Base-by-base conservation (phyloP, 1,139 yeast genomes). In the Nakaseomyces nivariensis region DNA sequence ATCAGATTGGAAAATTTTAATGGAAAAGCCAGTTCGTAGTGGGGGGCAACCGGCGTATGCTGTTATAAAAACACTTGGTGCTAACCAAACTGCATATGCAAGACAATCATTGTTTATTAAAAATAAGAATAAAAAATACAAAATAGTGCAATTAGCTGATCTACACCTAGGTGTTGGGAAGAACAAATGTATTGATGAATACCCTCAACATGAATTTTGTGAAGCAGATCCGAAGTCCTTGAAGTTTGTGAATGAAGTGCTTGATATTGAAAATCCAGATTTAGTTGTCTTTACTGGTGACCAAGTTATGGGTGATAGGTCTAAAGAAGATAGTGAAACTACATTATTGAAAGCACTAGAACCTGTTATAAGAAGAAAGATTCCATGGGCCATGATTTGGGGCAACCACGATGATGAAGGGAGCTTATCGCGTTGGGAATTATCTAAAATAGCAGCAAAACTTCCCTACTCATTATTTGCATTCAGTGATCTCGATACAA, bases 221-320 rank as follows among this genome's bases (percentile, higher is more conserved):
- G 67, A 73, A 52, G 96, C 97, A 0, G 97, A 89, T 62, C 74
- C 78, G 0, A 74, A 83, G 51, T 85, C 96, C 0, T 56, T 77
- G 38, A 64, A 67, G 24, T 86, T 87, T 61, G 63, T 89, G n/a
- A 74, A 78, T 27, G 64, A 68, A 33, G 82, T 85, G 0, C 68
- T 90, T 48, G 90, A 84, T 54, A 52, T 72, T 0, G 97, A 90
- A 61, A 66, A 75, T 37, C 97, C 97, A 0, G 87, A 89, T 61
- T 66, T 88, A 44, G 92, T 86, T 0, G 89, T 88, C 0, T 68
- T 86, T 52, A 81, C 96, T 0, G 97, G 97, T 10, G 97, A 90
- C 67, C 95, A 85, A 64, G 73, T 87, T 0, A 81, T 79, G 69
- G 65, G 72, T 4, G 69, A 67, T 50, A 92, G 92, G 1, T 77